Percentiles rank a stretch among this genome's conserved stretches.
Evolutionary conservation across 1,139 yeast species (phyloP).

Genomic region (Diutina siamensis): DNA sequence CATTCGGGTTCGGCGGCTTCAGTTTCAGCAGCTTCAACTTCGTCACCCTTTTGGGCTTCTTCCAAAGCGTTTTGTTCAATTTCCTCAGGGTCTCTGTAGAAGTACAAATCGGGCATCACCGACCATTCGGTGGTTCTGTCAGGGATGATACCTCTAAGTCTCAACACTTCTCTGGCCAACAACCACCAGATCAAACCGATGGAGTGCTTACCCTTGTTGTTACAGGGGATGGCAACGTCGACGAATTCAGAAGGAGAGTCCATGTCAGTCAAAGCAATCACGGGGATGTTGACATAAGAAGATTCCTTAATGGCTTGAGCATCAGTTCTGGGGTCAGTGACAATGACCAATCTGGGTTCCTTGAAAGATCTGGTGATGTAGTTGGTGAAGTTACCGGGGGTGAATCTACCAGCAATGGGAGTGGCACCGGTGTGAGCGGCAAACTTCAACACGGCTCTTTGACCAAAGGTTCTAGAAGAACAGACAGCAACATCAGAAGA

Average conservation of each 20-base stretch:
- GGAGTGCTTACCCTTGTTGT: slow-evolving; percentile 99
- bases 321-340: slow-evolving; percentile 99
- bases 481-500: slow-evolving; percentile 97
- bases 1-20: slow-evolving; percentile 44
- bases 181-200: slow-evolving; percentile 99
- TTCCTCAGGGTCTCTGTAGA: slow-evolving; percentile 99
- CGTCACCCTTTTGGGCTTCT: slow-evolving; percentile 36
- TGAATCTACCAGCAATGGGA: slow-evolving; percentile 99
- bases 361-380: slow-evolving; percentile 99
- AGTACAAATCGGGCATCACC: slow-evolving; percentile 99
- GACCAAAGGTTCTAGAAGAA: slow-evolving; percentile 99
- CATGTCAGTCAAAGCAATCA: slow-evolving; percentile 96
- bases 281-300: slow-evolving; percentile 99
- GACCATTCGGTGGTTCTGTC: slow-evolving; percentile 98
- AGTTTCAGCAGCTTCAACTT: slow-evolving; percentile 24
- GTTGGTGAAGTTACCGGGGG: slow-evolving; percentile 99
- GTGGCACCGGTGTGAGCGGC: slow-evolving; percentile 99
- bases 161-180: slow-evolving; percentile 97
- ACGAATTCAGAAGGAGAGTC: slow-evolving; percentile 99
- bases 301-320: slow-evolving; percentile 99
- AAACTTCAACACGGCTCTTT: slow-evolving; percentile 99
- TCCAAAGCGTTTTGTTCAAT: slow-evolving; percentile 78
- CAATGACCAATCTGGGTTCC: slow-evolving; percentile 99
- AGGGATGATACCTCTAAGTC: slow-evolving; percentile 97
- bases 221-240: slow-evolving; percentile 99